These are phyloP conservation scores for Kwoniella europaea DNA, from an alignment of 768 basidiomycete species.

Conservation along the genomic window DNA sequence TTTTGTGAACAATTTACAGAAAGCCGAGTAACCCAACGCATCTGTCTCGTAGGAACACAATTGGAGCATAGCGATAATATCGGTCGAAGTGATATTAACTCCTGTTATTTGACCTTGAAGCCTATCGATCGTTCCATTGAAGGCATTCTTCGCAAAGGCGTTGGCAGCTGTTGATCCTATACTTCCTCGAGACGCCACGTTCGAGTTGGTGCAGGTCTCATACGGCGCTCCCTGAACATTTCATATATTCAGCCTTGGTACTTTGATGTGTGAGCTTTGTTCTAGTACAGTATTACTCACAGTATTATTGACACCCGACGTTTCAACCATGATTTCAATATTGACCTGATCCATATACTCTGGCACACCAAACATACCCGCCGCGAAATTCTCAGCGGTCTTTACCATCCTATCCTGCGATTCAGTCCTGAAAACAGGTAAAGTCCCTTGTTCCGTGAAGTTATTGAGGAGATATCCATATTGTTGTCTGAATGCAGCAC, in stretches of 20 bases:
- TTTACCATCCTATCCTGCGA: conserved; percentile 66
- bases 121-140: conserved; percentile 41
- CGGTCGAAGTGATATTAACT: conserved; percentile 43
- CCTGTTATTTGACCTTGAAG: conserved; percentile 41
- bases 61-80: conserved; percentile 54
- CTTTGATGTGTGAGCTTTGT: not conserved
- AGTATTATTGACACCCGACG: conserved; percentile 49
- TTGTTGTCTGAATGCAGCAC: conserved; percentile 43
- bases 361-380: conserved; percentile 65
- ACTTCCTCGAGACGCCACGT: conserved; percentile 31
- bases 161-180: conserved; percentile 44
- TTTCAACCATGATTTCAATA: conserved; percentile 56
- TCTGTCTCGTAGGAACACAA: conserved; percentile 58
- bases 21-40: conserved; percentile 53
- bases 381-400: conserved; percentile 65
- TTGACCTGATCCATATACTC: conserved; percentile 59
- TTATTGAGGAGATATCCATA: conserved; percentile 52
- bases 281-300: not conserved
- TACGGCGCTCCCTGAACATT: conserved; percentile 46
- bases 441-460: conserved; percentile 45
- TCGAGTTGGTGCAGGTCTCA: conserved; percentile 47
- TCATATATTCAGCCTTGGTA: not conserved
- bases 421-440: conserved; percentile 66
- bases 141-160: conserved; percentile 36
- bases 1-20: conserved; percentile 58